phyloP scores from a whole-genome alignment of 2,329 filamentous ascomycete genomes.

The Thermothelomyces thermophilus region DNA sequence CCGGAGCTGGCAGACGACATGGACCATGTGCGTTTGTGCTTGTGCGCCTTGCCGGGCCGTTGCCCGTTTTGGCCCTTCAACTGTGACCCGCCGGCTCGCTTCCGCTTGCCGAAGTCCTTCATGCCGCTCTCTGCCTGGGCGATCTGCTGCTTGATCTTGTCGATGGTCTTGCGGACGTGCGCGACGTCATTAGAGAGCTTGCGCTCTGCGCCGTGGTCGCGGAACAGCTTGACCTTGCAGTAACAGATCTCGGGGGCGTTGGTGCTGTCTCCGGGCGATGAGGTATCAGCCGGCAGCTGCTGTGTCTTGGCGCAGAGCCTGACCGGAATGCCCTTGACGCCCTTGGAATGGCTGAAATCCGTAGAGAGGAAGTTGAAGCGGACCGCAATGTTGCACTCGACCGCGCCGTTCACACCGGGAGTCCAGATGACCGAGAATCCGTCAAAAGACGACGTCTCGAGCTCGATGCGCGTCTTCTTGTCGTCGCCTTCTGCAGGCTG shows the following conservation, averaged over 20 bases:
- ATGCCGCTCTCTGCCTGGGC: constrained; percentile 64
- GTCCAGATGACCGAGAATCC: constrained; percentile 91
- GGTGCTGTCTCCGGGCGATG: constrained; percentile 39
- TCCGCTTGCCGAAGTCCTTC: constrained; percentile 61
- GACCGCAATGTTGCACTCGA: constrained; percentile 81
- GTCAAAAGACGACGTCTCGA: constrained; percentile 79
- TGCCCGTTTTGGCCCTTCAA: constrained; percentile 43
- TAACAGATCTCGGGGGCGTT: constrained; percentile 69
- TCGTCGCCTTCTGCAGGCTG: constrained; percentile 56
- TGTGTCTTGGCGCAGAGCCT: constrained; percentile 88
- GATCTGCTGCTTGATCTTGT: constrained; percentile 93
- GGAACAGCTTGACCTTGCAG: constrained; percentile 95
- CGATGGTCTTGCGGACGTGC: constrained; percentile 93
- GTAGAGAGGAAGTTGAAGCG: constrained; percentile 98
- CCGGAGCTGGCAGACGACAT: constrained; percentile 72
- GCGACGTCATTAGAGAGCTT: constrained; percentile 92
- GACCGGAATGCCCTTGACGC: constrained; percentile 95
- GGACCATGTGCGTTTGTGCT: constrained; percentile 93
- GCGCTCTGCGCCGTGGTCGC: constrained; percentile 89
- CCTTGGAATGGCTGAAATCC: constrained; percentile 97
- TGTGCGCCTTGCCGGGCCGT: constrained; percentile 73
- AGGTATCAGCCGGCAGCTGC: constrained; percentile 48
- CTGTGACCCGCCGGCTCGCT: constrained; percentile 43
- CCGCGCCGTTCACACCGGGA: constrained; percentile 57
- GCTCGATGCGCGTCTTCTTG: constrained; percentile 60